Conservation (phyloP, 169 alveolate species). For the Prorocentrum cordatum region DNA sequence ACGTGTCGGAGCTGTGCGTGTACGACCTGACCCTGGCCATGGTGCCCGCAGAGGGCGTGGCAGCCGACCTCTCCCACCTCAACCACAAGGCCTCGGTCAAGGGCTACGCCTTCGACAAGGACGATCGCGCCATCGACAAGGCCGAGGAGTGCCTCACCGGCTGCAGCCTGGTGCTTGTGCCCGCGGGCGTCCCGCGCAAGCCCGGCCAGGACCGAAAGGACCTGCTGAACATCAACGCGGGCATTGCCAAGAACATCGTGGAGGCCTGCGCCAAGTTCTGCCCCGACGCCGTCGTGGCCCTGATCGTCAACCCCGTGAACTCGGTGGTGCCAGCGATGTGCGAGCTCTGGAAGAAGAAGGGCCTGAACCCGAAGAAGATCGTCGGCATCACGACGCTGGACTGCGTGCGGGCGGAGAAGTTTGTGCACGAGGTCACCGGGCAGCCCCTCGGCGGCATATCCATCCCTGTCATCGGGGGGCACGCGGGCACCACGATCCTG, state of each 20-base stretch:
- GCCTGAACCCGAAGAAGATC: slow-evolving; percentile 64
- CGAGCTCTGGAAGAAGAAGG: slow-evolving; percentile 66
- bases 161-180: slow-evolving; percentile 72
- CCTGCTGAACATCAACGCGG: slow-evolving; percentile 74
- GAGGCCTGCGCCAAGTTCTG: slow-evolving; percentile 76
- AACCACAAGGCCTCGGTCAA: slow-evolving; percentile 73
- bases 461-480: slow-evolving; percentile 71
- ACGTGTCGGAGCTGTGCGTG: slow-evolving; percentile 28
- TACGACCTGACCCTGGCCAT: slow-evolving; percentile 63
- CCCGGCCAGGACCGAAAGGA: slow-evolving; percentile 77
- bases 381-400: slow-evolving; percentile 70
- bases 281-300: slow-evolving; percentile 76
- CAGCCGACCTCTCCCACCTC: slow-evolving; percentile 61
- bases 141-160: slow-evolving; percentile 67
- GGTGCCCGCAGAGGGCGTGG: slow-evolving; percentile 71
- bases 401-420: slow-evolving; percentile 69
- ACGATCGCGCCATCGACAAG: slow-evolving; percentile 31
- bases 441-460: slow-evolving; percentile 8
- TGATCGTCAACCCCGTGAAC: slow-evolving; percentile 77
- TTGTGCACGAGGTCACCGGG: slow-evolving; percentile 42
- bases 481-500: slow-evolving; percentile 67
- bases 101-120: slow-evolving; percentile 71
- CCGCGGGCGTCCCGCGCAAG: slow-evolving; percentile 78
- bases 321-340: slow-evolving; percentile 74
- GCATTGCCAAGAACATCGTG: slow-evolving; percentile 73